phyloP scores from a whole-genome alignment of 257 asterid genomes.

The Nicotiana otophora region DNA sequence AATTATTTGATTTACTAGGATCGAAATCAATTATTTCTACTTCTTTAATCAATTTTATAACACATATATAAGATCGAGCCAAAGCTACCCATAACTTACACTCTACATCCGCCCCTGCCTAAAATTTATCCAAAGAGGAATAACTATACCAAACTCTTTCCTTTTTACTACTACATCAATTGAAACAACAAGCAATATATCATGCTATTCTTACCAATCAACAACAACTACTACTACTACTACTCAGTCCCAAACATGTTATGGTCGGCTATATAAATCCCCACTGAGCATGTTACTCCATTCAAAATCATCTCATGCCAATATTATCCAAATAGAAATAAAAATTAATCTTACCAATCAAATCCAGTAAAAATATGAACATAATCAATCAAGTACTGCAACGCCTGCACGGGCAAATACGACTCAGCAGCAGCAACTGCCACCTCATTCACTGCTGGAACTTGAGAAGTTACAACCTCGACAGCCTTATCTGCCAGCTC shows the following conservation, averaged over 20 bases:
- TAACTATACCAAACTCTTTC: neutral
- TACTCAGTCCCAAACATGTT: no score
- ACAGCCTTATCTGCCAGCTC: slow-evolving; percentile 48
- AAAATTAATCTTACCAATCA: slow-evolving; percentile 42
- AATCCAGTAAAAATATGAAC: slow-evolving; percentile 62
- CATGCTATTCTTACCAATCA: slow-evolving; percentile 41
- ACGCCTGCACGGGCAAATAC: slow-evolving; percentile 66
- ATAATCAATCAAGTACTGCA: slow-evolving; percentile 70
- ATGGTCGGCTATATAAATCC: no score
- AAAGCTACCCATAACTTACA: no score
- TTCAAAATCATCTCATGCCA: no score
- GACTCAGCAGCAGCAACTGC: slow-evolving; percentile 82
- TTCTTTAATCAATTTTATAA: no score
- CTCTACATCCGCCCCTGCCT: no score
- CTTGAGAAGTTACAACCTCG: slow-evolving; percentile 46
- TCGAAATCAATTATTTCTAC: no score
- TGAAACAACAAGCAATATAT: neutral
- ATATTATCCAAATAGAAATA: no score
- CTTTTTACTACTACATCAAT: neutral
- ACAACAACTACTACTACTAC: neutral
- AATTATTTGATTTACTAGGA: no score
- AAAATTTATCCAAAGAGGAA: neutral
- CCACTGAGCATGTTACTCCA: no score
- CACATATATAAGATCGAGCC: no score
- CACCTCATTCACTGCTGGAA: slow-evolving; percentile 67